Conservation (phyloP, 1,139 yeast species). For the Saccharomyces hybrid region DNA sequence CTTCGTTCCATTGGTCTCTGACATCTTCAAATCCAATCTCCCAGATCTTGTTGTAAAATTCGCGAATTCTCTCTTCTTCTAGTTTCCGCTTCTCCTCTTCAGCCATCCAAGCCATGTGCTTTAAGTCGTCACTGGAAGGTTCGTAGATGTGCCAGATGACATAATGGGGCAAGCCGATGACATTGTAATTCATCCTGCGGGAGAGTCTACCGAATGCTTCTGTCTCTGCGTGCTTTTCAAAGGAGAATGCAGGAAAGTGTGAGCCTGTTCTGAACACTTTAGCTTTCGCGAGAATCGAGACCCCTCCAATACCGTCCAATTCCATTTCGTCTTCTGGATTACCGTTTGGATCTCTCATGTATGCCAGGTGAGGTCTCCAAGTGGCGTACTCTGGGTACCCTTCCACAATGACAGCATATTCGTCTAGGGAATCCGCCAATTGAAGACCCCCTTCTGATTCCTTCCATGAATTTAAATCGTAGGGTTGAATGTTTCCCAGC, state of each 20-base stretch:
- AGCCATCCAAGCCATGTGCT: conserved; percentile 97
- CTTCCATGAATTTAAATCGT: conserved; percentile 84
- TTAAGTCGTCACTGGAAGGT: conserved; percentile 75
- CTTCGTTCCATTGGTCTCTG: conserved; percentile 57
- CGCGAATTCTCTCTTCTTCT: conserved; percentile 58
- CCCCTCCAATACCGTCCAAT: conserved; percentile 88
- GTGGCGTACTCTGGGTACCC: conserved; percentile 89
- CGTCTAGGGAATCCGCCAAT: conserved; percentile 57
- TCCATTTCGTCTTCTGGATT: conserved; percentile 60
- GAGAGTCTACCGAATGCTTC: conserved; percentile 91
- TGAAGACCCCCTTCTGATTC: conserved; percentile 67
- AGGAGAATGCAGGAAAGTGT: conserved; percentile 83
- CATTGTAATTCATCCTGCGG: conserved; percentile 67
- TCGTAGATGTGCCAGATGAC: conserved; percentile 86
- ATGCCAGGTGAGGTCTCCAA: conserved; percentile 78
- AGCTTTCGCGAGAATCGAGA: conserved; percentile 76
- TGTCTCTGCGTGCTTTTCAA: conserved; percentile 85
- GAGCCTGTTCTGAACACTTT: conserved; percentile 76
- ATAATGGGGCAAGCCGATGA: conserved; percentile 84
- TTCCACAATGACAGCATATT: conserved; percentile 85
- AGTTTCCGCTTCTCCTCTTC: conserved; percentile 72
- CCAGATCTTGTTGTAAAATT: conserved; percentile 70
- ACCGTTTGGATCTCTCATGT: conserved; percentile 58
- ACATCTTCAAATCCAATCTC: conserved; percentile 70
- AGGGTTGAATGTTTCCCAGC: conserved; percentile 72